Conservation (phyloP, 768 basidiomycete species). For the Amanita phalloides region DNA sequence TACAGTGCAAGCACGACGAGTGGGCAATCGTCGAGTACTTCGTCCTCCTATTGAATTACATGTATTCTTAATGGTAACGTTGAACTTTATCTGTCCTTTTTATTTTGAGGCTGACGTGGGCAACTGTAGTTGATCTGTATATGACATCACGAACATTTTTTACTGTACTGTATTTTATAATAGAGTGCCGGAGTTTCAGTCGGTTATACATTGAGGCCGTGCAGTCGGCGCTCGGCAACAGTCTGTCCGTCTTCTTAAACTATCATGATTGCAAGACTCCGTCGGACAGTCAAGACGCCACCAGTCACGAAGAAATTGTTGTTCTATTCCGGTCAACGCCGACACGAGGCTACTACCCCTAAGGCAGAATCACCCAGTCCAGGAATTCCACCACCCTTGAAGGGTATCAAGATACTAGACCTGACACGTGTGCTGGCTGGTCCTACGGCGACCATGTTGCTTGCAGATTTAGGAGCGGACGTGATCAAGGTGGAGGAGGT, state of each 20-base stretch:
- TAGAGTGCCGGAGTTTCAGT: neutral
- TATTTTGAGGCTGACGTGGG: neutral
- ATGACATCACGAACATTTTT: too few relatives aligned
- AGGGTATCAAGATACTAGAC: slow-evolving; percentile 78
- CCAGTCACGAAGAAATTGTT: neutral
- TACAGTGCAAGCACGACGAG: neutral
- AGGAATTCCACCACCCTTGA: slow-evolving; percentile 70
- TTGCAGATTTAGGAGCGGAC: slow-evolving; percentile 89
- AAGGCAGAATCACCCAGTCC: neutral
- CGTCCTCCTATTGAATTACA: neutral
- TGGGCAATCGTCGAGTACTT: neutral
- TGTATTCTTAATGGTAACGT: neutral
- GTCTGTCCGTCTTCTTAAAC: too few relatives aligned
- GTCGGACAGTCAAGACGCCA: neutral
- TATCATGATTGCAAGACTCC: neutral
- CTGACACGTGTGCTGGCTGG: slow-evolving; percentile 88
- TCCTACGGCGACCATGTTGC: slow-evolving; percentile 84
- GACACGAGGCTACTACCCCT: neutral
- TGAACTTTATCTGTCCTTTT: neutral
- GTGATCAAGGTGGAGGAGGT: slow-evolving; percentile 88
- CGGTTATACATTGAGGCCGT: too few relatives aligned
- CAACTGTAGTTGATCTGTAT: neutral
- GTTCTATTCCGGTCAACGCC: neutral
- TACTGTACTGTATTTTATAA: neutral
- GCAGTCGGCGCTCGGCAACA: too few relatives aligned